Percentiles rank a stretch among this genome's conserved stretches.
Conservation (phyloP, 2,329 filamentous ascomycete species). For the Pseudogymnoascus sp. region DNA sequence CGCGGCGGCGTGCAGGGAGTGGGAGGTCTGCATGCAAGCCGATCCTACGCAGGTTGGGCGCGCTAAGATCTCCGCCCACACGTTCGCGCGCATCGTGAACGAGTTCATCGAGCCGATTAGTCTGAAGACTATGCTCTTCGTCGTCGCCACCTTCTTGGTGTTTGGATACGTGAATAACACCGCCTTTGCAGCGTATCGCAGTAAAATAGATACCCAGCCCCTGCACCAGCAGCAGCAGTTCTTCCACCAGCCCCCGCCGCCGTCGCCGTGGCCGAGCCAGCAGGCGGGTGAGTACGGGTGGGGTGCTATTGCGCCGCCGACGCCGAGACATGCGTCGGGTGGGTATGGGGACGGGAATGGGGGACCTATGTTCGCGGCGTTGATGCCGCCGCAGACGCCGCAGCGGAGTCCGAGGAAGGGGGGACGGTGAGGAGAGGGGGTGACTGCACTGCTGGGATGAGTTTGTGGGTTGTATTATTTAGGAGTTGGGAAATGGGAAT, state of each 20-base stretch:
- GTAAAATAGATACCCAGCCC: conserved; percentile 26
- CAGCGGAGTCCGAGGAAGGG: conserved; percentile 25
- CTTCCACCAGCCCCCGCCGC: conserved; percentile 16
- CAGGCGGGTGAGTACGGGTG: conserved; percentile 19
- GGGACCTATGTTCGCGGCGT: conserved; percentile 16
- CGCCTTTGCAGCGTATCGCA: conserved; percentile 31
- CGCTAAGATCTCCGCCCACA: conserved; percentile 73
- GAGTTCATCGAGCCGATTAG: conserved; percentile 86
- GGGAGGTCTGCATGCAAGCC: conserved; percentile 80
- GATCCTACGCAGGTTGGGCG: conserved; percentile 71
- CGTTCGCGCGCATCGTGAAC: conserved; percentile 88
- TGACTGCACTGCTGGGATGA: no score
- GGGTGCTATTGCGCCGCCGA: conserved; percentile 21
- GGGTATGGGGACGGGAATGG: conserved; percentile 15
- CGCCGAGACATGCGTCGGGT: conserved; percentile 17
- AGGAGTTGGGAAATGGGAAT: background rate
- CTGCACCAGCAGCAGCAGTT: conserved; percentile 25
- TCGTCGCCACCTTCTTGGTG: conserved; percentile 40
- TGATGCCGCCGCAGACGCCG: conserved; percentile 24
- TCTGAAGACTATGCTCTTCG: conserved; percentile 63
- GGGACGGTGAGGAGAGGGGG: background rate
- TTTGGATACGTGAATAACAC: conserved; percentile 44
- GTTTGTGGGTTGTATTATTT: background rate
- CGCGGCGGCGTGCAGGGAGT: conserved; percentile 63
- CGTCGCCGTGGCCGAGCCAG: background rate